These are phyloP conservation scores for Nasturtium officinale DNA, from an alignment of 345 rosid genomes.

Conservation along the genomic window DNA sequence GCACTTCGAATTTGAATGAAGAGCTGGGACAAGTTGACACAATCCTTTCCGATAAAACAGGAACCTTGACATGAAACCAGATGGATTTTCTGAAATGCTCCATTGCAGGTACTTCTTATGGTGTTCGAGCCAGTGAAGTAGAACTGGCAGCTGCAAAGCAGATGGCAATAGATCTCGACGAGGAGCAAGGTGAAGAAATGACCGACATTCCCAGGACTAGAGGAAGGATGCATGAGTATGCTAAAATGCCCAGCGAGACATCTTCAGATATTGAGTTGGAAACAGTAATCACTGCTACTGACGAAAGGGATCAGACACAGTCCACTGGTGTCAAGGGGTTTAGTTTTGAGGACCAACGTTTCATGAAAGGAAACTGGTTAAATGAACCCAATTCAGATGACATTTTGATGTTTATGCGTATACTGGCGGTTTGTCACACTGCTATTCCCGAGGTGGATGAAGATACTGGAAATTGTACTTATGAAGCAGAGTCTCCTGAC, in stretches of 20 bases:
- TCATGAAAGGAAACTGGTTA: conserved; percentile 62
- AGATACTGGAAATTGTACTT: conserved; percentile 51
- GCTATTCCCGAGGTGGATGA: conserved; percentile 65
- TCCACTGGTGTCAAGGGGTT: conserved; percentile 56
- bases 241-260: conserved; percentile 38
- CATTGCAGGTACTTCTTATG: conserved; percentile 71
- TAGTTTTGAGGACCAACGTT: conserved; percentile 64
- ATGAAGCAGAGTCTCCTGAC: conserved; percentile 90
- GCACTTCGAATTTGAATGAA: conserved; percentile 77
- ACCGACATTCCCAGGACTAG: conserved; percentile 26
- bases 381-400: conserved; percentile 46
- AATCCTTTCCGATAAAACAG: conserved; percentile 76
- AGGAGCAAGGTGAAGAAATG: conserved; percentile 38
- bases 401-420: conserved; percentile 61
- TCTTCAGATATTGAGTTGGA: conserved; percentile 78
- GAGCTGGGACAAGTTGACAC: conserved; percentile 85
- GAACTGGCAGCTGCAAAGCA: conserved; percentile 64
- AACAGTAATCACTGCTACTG: conserved; percentile 63
- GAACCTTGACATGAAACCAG: conserved; percentile 83
- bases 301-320: conserved; percentile 46
- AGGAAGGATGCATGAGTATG: conserved; percentile 20
- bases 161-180: conserved; percentile 50
- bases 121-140: conserved; percentile 56
- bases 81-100: conserved; percentile 85
- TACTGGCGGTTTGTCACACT: conserved; percentile 73